These are phyloP conservation scores for Thraustotheca clavata DNA, from an alignment of 352 stramenopile species.

Conservation along the genomic window DNA sequence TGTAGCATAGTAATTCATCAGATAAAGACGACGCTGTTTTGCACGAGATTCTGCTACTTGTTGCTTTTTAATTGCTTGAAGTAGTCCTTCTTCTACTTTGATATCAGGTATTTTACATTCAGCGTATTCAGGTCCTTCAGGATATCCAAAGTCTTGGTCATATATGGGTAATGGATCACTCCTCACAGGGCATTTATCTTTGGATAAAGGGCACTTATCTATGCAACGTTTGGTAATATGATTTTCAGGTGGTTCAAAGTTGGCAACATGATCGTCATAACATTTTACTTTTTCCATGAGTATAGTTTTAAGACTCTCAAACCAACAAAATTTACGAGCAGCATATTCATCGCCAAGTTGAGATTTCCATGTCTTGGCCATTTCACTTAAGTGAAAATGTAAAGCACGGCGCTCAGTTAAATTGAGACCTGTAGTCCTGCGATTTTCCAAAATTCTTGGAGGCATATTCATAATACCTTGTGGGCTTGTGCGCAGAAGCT, in stretches of 20 bases:
- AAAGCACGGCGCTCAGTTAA: constrained; percentile 85
- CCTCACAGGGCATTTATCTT: constrained; percentile 87
- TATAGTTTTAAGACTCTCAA: constrained; percentile 87
- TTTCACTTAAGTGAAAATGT: constrained; percentile 77
- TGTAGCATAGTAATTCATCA: constrained; percentile 85
- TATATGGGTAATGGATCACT: constrained; percentile 70
- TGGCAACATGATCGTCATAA: constrained; percentile 84
- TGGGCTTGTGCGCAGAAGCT: constrained; percentile 82
- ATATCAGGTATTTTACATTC: constrained; percentile 58
- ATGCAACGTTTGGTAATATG: constrained; percentile 82
- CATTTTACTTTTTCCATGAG: constrained; percentile 89
- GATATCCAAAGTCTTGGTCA: constrained; percentile 67
- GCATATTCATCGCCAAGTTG: constrained; percentile 89
- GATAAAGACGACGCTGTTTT: constrained; percentile 17
- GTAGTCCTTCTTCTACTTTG: constrained; percentile 57
- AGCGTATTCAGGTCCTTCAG: constrained; percentile 72
- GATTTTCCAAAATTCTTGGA: constrained; percentile 83
- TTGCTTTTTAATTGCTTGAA: constrained; percentile 37
- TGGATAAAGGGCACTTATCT: constrained; percentile 79
- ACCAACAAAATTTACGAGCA: constrained; percentile 89
- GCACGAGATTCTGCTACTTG: constrained; percentile 70
- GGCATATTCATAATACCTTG: constrained; percentile 83
- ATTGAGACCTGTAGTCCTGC: constrained; percentile 85
- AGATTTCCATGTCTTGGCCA: constrained; percentile 80
- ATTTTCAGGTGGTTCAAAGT: constrained; percentile 85